A percentile compares a stretch with the other conserved stretches of the same genome.
Conservation (phyloP, 495 filamentous ascomycete genomes). For the Trichoderma erinaceum region DNA sequence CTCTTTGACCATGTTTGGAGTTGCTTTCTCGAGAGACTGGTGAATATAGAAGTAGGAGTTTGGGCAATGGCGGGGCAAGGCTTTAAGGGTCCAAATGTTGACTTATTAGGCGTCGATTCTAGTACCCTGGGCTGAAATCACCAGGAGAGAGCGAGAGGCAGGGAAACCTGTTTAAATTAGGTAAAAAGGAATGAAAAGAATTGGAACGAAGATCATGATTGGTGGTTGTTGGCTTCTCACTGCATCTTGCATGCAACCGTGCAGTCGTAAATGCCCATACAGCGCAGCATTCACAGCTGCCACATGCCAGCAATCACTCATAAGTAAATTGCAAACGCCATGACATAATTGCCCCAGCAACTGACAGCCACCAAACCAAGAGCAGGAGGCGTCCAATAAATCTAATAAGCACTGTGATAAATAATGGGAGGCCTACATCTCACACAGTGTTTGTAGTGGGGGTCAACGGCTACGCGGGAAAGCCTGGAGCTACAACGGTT, state of each 20-base stretch:
- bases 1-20: slow-evolving; percentile 28
- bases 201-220: neutral
- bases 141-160: neutral
- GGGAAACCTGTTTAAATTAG: too few relatives aligned
- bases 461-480: neutral
- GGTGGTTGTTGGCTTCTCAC: neutral
- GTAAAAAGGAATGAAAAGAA: too few relatives aligned
- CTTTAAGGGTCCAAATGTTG: slow-evolving; percentile 13
- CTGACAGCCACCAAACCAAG: neutral
- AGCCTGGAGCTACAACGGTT: neutral
- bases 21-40: neutral
- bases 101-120: slow-evolving; percentile 14
- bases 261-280: neutral
- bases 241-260: neutral
- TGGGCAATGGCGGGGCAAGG: slow-evolving; percentile 24
- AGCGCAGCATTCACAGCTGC: neutral
- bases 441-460: slow-evolving; percentile 8
- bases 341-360: slow-evolving; percentile 18
- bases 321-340: slow-evolving; percentile 8
- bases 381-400: neutral
- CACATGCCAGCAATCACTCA: neutral
- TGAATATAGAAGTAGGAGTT: neutral
- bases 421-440: neutral
- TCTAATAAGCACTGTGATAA: neutral
- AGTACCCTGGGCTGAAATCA: neutral